Evolutionary conservation across 2,329 filamentous ascomycete genomes (phyloP).

Genomic region (Drechslerella stenobrocha): DNA sequence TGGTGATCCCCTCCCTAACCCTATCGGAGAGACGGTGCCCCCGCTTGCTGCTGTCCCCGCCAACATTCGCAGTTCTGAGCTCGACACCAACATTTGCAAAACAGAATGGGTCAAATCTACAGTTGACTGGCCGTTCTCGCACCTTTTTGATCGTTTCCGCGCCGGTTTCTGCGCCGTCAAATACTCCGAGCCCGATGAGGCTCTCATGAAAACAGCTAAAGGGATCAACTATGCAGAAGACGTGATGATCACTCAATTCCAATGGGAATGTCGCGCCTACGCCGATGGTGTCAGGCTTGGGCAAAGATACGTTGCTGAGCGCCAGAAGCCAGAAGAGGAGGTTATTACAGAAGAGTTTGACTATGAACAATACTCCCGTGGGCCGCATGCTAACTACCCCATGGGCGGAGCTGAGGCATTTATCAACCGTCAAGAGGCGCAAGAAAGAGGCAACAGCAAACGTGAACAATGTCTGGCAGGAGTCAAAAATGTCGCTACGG

Average conservation of each 20-base stretch:
- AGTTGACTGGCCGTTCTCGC: slow-evolving; percentile 34
- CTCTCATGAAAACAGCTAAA: slow-evolving; percentile 5
- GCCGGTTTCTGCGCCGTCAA: slow-evolving; percentile 34
- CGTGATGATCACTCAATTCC: slow-evolving; percentile 13
- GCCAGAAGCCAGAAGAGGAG: not conserved
- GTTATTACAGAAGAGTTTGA: slow-evolving; percentile 28
- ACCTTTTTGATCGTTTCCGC: slow-evolving; percentile 36
- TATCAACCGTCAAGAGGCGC: not conserved
- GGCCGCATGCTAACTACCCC: not conserved
- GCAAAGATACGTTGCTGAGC: slow-evolving; percentile 26
- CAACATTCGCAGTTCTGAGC: slow-evolving; percentile 23
- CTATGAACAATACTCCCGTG: not conserved
- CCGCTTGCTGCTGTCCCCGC: slow-evolving; percentile 19
- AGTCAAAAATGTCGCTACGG: not conserved
- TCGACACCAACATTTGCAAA: slow-evolving; percentile 46
- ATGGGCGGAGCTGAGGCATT: not conserved
- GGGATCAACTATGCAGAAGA: slow-evolving; percentile 33
- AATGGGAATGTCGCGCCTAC: slow-evolving; percentile 34
- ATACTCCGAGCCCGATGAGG: slow-evolving; percentile 1
- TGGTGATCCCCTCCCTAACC: slow-evolving; percentile 31
- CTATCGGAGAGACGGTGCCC: slow-evolving; percentile 10
- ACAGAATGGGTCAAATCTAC: slow-evolving; percentile 44
- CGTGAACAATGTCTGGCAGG: not conserved
- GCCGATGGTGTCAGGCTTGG: slow-evolving; percentile 28
- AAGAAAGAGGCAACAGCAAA: not conserved